These are phyloP conservation scores for Nakazawaea peltata DNA, from an alignment of 805 yeast species.

Conservation along the genomic window DNA sequence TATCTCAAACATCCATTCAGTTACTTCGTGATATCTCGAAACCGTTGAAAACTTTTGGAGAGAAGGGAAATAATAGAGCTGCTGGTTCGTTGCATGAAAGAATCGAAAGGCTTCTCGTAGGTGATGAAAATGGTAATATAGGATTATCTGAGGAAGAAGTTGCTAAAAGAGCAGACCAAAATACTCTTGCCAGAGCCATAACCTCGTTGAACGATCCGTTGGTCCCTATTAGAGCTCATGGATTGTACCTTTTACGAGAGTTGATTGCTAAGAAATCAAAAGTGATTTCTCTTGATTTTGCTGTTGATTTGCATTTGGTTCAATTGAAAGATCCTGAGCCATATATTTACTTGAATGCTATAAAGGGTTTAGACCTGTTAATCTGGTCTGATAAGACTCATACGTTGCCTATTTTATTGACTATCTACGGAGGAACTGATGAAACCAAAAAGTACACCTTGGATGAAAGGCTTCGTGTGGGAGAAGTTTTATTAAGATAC, in stretches of 20 bases:
- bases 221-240: slow-evolving; percentile 83
- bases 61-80: slow-evolving; percentile 11
- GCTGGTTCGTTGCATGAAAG: slow-evolving; percentile 22
- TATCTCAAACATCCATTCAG: slow-evolving; percentile 5
- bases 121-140: not conserved
- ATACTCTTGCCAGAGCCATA: slow-evolving; percentile 49
- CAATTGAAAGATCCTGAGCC: slow-evolving; percentile 79
- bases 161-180: slow-evolving; percentile 26
- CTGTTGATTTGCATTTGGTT: slow-evolving; percentile 49
- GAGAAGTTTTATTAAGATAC: slow-evolving; percentile 68
- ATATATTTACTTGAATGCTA: slow-evolving; percentile 74
- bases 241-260: slow-evolving; percentile 55
- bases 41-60: slow-evolving; percentile 3
- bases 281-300: slow-evolving; percentile 44
- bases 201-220: slow-evolving; percentile 65
- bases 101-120: slow-evolving; percentile 19
- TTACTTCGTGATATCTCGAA: slow-evolving; percentile 12
- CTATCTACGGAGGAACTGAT: slow-evolving; percentile 23
- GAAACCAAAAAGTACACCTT: slow-evolving; percentile 21
- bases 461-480: slow-evolving; percentile 70
- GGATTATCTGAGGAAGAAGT: slow-evolving; percentile 12
- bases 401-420: slow-evolving; percentile 29
- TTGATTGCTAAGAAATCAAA: slow-evolving; percentile 43
- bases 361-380: slow-evolving; percentile 65
- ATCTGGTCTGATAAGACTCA: slow-evolving; percentile 33